phyloP scores from a whole-genome alignment of 495 filamentous ascomycete genomes.

The Letharia columbiana region DNA sequence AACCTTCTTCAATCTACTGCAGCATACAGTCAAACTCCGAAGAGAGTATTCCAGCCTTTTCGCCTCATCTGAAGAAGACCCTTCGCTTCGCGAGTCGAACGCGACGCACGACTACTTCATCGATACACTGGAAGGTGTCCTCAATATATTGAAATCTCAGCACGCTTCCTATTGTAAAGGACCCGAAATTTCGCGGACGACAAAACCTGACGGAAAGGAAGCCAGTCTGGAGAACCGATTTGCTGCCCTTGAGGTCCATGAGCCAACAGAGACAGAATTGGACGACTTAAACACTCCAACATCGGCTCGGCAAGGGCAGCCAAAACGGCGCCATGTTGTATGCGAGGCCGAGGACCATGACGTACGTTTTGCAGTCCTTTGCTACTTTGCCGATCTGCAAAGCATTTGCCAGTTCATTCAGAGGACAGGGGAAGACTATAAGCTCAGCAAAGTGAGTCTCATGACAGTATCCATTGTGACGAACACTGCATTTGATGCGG shows the following conservation, averaged over 20 bases:
- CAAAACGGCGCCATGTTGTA: conserved; percentile 17
- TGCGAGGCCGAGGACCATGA: conserved; percentile 29
- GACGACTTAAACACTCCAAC: not conserved
- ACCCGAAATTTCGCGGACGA: not conserved
- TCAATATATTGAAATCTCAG: conserved; percentile 26
- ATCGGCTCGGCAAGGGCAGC: not conserved
- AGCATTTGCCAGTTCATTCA: conserved; percentile 28
- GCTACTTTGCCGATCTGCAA: conserved; percentile 28
- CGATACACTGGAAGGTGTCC: conserved; percentile 27
- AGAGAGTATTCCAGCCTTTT: conserved; percentile 3
- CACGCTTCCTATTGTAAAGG: conserved; percentile 12
- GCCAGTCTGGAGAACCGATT: conserved; percentile 26
- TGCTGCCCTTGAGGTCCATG: conserved; percentile 31
- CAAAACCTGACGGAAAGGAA: not conserved
- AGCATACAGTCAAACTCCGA: conserved; percentile 7
- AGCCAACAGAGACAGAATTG: conserved; percentile 26
- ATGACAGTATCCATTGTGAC: conserved; percentile 32
- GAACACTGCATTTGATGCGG: conserved; percentile 30
- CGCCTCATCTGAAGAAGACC: not conserved
- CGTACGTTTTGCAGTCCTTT: conserved; percentile 28
- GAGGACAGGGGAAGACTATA: conserved; percentile 30
- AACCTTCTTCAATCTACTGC: not conserved
- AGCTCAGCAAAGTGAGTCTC: conserved; percentile 28
- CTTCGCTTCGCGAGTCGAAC: not conserved
- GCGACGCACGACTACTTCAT: conserved; percentile 31